phyloP scores from a whole-genome alignment of 176 grass and related monocot species.

The Poa pratensis region DNA sequence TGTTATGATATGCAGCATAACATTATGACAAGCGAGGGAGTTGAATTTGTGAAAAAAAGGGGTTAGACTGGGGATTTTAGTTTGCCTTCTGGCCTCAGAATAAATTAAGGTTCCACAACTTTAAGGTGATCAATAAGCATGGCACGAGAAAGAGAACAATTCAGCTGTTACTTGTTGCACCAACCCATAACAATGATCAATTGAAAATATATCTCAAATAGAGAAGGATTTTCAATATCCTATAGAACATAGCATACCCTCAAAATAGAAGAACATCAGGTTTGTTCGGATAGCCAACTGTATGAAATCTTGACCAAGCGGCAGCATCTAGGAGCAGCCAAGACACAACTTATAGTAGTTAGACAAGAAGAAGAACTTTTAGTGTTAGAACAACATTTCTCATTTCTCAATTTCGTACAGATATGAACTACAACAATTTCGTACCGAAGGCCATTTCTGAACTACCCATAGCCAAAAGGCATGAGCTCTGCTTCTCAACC shows the following conservation, averaged over 20 bases:
- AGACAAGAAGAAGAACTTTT: conserved; percentile 33
- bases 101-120: conserved; percentile 20
- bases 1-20: conserved; percentile 31
- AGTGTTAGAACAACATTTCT: neutral
- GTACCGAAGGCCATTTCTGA: conserved; percentile 89
- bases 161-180: conserved; percentile 33
- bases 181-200: neutral
- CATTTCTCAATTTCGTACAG: conserved; percentile 34
- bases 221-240: neutral
- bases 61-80: neutral
- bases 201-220: conserved; percentile 29
- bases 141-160: neutral
- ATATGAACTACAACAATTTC: conserved; percentile 26
- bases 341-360: conserved; percentile 24
- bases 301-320: conserved; percentile 82
- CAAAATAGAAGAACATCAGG: conserved; percentile 99
- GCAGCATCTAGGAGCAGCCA: conserved; percentile 67
- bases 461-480: conserved; percentile 69
- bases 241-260: conserved; percentile 59
- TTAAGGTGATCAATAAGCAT: conserved; percentile 25
- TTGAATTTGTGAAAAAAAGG: neutral
- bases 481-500: conserved; percentile 59
- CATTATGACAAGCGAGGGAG: neutral
- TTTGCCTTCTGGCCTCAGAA: conserved; percentile 22
- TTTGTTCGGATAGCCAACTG: conserved; percentile 87